phyloP scores from a whole-genome alignment of 2,329 filamentous ascomycete species.

The Xylariaceae sp. region DNA sequence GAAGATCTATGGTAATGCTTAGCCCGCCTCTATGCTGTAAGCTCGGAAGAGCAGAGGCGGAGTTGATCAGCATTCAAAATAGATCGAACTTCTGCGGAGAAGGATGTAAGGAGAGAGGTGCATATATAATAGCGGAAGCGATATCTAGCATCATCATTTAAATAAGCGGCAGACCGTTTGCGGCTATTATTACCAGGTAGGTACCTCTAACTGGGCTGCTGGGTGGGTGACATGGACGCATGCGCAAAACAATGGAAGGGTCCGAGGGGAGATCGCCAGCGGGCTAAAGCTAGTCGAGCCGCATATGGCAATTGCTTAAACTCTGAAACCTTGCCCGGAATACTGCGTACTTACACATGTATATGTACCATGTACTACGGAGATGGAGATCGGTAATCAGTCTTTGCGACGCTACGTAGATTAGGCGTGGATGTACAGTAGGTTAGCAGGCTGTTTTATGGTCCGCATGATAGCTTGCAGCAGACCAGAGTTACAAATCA shows the following conservation, averaged over 20 bases:
- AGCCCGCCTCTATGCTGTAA: too few species aligned
- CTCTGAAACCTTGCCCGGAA: neutral
- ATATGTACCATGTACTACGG: too few species aligned
- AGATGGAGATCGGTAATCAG: neutral
- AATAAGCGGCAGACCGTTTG: neutral
- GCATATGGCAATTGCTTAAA: neutral
- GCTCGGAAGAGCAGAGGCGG: neutral
- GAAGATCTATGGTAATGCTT: too few species aligned
- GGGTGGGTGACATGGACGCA: neutral
- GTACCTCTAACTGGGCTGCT: too few species aligned
- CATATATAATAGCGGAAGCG: neutral
- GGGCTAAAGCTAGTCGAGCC: neutral
- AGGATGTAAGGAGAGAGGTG: neutral
- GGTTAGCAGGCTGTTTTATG: neutral
- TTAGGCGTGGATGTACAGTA: neutral
- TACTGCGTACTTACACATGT: too few species aligned
- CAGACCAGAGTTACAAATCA: neutral
- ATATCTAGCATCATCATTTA: too few species aligned
- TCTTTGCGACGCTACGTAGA: neutral
- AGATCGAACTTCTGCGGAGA: neutral
- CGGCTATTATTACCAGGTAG: neutral
- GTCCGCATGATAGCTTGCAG: neutral
- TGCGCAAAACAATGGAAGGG: neutral
- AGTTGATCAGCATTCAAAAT: neutral
- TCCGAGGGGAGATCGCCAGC: too few species aligned